Evolutionary conservation across 371 early-diverging fungal genomes (phyloP), one percentile per base, ranked within the genome.

Genomic region (Dinochytrium kinnereticum): DNA sequence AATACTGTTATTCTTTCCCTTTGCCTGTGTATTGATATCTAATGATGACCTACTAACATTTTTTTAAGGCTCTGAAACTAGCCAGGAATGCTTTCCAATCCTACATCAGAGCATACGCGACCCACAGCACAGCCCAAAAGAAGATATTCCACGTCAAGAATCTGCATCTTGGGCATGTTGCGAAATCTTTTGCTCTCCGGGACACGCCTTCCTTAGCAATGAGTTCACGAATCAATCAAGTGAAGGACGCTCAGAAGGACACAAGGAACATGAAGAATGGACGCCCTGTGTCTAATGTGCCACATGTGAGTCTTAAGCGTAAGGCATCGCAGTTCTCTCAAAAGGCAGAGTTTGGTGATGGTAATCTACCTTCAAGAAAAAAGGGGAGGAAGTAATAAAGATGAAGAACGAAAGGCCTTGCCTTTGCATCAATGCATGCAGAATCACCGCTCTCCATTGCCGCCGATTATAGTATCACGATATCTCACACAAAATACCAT

Each of bases 121-220:
- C 99, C 0, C 97, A 98, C 82, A 81, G 86, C 7, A 80, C 91
- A 15, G 74, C 91, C 0, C 93, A 95, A 78, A 91, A 92, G 61
- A 90, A 91, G 40, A 90, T 96, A 39, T 97, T 98, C 89, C 96
- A 97, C 78, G 86, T 97, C 72, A 91, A 91, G 72, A 91, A 91
- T 64, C 84, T 98, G 74, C 99, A 98, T 80, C 86, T 97, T 51
- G 99, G 99, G 21, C 99, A 98, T 76, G 81, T 94, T 68, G 97
- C 98, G 55, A 97, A 97, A 81, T 87, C 93, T n/a, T 98, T 98
- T 89, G 96, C 89, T 10, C 82, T 98, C 69, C 87, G 94, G 53
- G 96, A 95, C 75, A 90, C 93, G 13, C 97, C 97, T 13, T 61
- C 10, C 37, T 61, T 15, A 26, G 76, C 75, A 31, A 31, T 31